Base-by-base conservation (phyloP, 176 grass and related monocot species). In the Oryza meridionalis region DNA sequence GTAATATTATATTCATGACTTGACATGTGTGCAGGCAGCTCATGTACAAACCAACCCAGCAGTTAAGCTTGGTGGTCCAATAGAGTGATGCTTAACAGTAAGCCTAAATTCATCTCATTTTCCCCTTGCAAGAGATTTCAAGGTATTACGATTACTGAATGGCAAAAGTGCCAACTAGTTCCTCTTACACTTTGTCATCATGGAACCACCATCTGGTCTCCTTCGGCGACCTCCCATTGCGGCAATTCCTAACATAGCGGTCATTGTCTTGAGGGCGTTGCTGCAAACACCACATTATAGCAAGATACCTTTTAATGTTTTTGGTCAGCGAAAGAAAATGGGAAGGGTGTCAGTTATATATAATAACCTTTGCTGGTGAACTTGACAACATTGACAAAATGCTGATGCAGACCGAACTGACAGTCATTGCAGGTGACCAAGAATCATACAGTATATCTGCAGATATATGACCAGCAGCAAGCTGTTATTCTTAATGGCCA, bases 131-230 rank as follows among this genome's bases (percentile, higher is more conserved):
- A 37, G 35, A 37, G 35, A 87, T 76, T 59, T 50, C 70, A 89
- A 2, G 24, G 63, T 58, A 58, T 31, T 31, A 31, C 29, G 29
- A 31, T 31, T 31, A 31, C 29, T 31, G 29, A 31, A 2, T 31
- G 29, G 29, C 29, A 31, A 31, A 31, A 31, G 29, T 31, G 29
- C 42, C 44, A 25, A 24, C 11, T 58, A 2, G 71, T 73, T 46
- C 25, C 69, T 1, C 13, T 78, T 85, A 96, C 71, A 93, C 94
- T 70, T 91, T 96, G 76, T 93, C 91, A 8, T 96, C 94, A 77
- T 96, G 94, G 72, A 96, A 96, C 94, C 94, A 96, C 94, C 94
- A 96, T 84, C 91, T 91, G n/a, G 94, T 97, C 76, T 97, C 94
- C 79, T 97, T 97, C 0, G 91, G 94, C 0, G 94, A 97, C 87